phyloP scores from a whole-genome alignment of 2,329 filamentous ascomycete genomes.

The Fonsecaea nubica region DNA sequence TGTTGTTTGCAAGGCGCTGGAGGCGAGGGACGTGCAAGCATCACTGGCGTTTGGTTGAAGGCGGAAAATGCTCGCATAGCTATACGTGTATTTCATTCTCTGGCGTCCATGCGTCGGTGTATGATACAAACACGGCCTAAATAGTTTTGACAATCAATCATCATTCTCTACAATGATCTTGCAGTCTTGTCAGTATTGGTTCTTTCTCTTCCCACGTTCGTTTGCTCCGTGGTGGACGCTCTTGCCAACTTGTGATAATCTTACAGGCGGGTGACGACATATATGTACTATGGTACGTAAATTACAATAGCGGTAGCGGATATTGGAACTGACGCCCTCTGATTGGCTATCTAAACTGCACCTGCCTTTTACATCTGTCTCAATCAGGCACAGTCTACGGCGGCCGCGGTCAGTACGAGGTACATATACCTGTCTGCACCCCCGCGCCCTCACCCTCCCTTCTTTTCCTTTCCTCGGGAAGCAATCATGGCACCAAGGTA shows the following conservation, averaged over 20 bases:
- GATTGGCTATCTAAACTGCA: too few species aligned
- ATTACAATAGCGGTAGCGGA: too few species aligned
- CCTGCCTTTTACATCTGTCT: too few species aligned
- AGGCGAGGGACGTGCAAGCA: conserved; percentile 20
- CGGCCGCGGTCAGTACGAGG: too few species aligned
- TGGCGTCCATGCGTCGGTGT: not conserved
- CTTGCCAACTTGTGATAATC: not conserved
- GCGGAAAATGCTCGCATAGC: conserved; percentile 8
- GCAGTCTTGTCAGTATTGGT: not conserved
- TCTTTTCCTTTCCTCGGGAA: not conserved
- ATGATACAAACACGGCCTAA: conserved; percentile 12
- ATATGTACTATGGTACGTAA: too few species aligned
- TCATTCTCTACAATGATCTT: not conserved
- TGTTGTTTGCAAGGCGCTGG: conserved; percentile 38
- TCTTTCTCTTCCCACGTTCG: not conserved
- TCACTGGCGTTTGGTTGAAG: conserved; percentile 16
- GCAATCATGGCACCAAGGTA: not conserved
- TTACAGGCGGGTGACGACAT: not conserved
- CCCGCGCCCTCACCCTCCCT: not conserved
- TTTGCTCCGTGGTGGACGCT: not conserved
- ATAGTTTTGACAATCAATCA: conserved; percentile 12
- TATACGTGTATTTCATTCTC: conserved; percentile 19
- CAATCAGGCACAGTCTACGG: not conserved
- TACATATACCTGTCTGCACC: not conserved
- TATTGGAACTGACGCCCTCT: too few species aligned